Base-by-base conservation (phyloP, 1,284 basidiomycete species). In the Sanghuangporus baumii region DNA sequence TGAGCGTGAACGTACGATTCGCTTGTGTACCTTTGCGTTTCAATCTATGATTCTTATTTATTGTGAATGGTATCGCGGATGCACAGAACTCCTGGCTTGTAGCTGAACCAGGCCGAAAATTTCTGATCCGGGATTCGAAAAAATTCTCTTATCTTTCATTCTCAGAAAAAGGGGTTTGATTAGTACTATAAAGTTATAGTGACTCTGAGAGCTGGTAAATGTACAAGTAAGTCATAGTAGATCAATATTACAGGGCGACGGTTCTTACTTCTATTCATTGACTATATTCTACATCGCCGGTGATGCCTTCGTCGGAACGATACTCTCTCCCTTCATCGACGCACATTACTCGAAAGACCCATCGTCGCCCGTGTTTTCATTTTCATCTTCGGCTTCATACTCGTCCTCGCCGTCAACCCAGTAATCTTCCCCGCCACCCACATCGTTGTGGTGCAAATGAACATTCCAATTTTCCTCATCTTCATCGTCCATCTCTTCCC, bases 381-480 rank as follows among this genome's bases (percentile, higher is more conserved):
- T 14, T 43, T 43, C 41, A 43, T 43, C 41, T 12, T 43, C 41
- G n/a, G 12, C 41, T 36, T 59, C 57, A 18, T 64, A 67, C 31
- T 68, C 69, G 31, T 65, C 61, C 3, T 61, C 61, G 23, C 63
- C 65, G 14, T 61, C 62, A 41, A 66, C 65, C 23, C 59, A 59
- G 46, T 47, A 61, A 12, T 62, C 65, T 40, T 67, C 65, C 38
- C 66, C 66, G 3, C 65, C 69, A 11, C 61, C 64, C 26, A 31
- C 26, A 23, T 64, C 20, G 37, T 67, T 65, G 36, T 60, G 65
- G 36, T 31, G 26, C 26, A 31, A 4, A 31, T 31, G 26, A 31
- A 65, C 68, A 5, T 73, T 71, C 12, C 68, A 69, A 11, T 68
- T 69, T 18, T 72, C 72, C 37, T 76, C 73, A 46, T 73, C 71